phyloP scores from a whole-genome alignment of 805 yeast species.

The Candida jianshihensis region DNA sequence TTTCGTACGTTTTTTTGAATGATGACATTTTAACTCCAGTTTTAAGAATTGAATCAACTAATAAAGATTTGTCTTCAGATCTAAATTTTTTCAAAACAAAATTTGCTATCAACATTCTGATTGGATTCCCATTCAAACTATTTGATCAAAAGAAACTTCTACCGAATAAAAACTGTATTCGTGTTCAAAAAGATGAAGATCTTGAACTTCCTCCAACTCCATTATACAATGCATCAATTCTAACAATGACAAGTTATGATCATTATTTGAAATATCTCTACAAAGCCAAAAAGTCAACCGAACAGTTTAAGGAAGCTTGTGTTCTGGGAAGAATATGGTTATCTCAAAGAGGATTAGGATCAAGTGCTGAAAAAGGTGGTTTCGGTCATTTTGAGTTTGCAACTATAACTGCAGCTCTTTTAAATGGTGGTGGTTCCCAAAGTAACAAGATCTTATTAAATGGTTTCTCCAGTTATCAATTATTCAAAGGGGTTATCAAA shows the following conservation, averaged over 20 bases:
- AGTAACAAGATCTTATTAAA: slow-evolving; percentile 73
- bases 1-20: slow-evolving; percentile 65
- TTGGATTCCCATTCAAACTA: slow-evolving; percentile 62
- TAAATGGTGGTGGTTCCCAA: slow-evolving; percentile 73
- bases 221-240: slow-evolving; percentile 72
- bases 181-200: slow-evolving; percentile 41
- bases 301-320: slow-evolving; percentile 81
- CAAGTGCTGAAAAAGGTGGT: slow-evolving; percentile 62
- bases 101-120: slow-evolving; percentile 63
- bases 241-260: slow-evolving; percentile 62
- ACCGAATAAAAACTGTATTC: slow-evolving; percentile 76
- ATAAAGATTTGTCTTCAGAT: slow-evolving; percentile 37
- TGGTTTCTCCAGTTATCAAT: slow-evolving; percentile 89
- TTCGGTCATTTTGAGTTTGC: slow-evolving; percentile 93
- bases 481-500: slow-evolving; percentile 82
- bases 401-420: slow-evolving; percentile 67
- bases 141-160: slow-evolving; percentile 72
- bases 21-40: slow-evolving; percentile 77
- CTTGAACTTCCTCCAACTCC: slow-evolving; percentile 68
- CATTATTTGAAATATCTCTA: slow-evolving; percentile 71
- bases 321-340: slow-evolving; percentile 87
- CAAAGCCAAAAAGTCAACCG: slow-evolving; percentile 67
- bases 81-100: slow-evolving; percentile 62
- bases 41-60: slow-evolving; percentile 51
- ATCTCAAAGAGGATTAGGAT: slow-evolving; percentile 73